Percentiles rank a stretch among this genome's conserved stretches.
phyloP scores from a whole-genome alignment of 495 filamentous ascomycete species.

The Aspergillus hancockii region DNA sequence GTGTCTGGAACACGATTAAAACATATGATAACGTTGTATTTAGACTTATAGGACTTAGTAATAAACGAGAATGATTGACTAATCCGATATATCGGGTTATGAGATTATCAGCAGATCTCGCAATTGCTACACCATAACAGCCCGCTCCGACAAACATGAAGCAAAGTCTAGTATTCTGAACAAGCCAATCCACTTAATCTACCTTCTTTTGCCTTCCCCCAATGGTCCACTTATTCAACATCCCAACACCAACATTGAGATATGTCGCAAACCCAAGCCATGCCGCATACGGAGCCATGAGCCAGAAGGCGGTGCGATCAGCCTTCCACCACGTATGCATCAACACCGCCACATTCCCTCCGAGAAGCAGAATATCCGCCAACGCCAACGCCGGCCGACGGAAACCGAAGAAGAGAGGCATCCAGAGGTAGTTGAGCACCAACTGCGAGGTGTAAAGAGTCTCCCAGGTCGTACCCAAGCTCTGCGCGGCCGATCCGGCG shows the following conservation, averaged over 20 bases:
- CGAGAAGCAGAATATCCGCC: constrained; percentile 70
- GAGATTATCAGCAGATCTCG: too few species aligned
- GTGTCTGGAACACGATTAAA: too few species aligned
- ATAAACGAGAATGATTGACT: too few species aligned
- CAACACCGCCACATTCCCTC: constrained; percentile 67
- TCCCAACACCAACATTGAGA: constrained; percentile 67
- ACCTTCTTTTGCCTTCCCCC: constrained; percentile 39
- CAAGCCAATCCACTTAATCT: too few species aligned
- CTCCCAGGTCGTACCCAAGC: constrained; percentile 30
- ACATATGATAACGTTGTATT: too few species aligned
- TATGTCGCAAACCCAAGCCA: constrained; percentile 89
- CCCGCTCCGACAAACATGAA: not conserved
- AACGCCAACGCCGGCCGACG: constrained; percentile 71
- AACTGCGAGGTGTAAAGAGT: constrained; percentile 85
- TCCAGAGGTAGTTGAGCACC: constrained; percentile 82
- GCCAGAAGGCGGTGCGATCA: constrained; percentile 70
- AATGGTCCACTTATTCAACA: constrained; percentile 77
- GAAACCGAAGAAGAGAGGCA: constrained; percentile 86
- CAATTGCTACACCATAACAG: too few species aligned
- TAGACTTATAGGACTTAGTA: too few species aligned
- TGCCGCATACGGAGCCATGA: constrained; percentile 72
- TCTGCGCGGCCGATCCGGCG: constrained; percentile 20
- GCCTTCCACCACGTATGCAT: constrained; percentile 72
- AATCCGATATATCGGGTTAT: too few species aligned
- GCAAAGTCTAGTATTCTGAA: constrained; percentile 6